Conservation (phyloP, 805 yeast species). For the Starmerella sp. region DNA sequence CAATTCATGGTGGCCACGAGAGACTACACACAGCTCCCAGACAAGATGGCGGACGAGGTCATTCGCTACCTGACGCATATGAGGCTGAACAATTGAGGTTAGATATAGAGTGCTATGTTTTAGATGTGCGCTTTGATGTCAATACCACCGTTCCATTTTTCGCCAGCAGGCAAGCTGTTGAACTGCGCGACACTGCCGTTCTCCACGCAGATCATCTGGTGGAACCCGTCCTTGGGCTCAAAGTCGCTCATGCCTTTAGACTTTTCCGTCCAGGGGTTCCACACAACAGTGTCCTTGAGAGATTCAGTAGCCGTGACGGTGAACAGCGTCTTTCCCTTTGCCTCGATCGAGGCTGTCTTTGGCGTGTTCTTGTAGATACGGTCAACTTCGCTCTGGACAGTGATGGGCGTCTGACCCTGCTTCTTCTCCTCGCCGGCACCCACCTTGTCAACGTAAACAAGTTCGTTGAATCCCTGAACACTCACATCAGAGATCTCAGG, state of each 20-base stretch:
- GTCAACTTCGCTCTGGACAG: slow-evolving; percentile 54
- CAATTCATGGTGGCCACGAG: not conserved
- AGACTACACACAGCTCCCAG: not conserved
- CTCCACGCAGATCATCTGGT: slow-evolving; percentile 86
- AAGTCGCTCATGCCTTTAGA: slow-evolving; percentile 81
- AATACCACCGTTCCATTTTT: slow-evolving; percentile 50
- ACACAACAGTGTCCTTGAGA: slow-evolving; percentile 65
- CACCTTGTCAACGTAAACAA: slow-evolving; percentile 65
- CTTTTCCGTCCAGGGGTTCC: slow-evolving; percentile 94
- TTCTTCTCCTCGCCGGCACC: slow-evolving; percentile 35
- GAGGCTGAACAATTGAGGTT: not conserved
- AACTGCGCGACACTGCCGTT: slow-evolving; percentile 79
- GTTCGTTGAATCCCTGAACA: slow-evolving; percentile 69
- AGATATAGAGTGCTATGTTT: not conserved
- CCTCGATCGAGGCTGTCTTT: slow-evolving; percentile 49
- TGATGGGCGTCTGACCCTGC: slow-evolving; percentile 25
- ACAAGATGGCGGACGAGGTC: not conserved
- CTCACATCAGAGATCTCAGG: slow-evolving; percentile 66
- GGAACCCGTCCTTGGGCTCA: slow-evolving; percentile 71
- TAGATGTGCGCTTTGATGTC: slow-evolving; percentile 13
- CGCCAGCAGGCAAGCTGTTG: slow-evolving; percentile 54
- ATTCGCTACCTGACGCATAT: not conserved
- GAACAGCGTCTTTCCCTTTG: slow-evolving; percentile 58
- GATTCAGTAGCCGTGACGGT: slow-evolving; percentile 43
- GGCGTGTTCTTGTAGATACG: slow-evolving; percentile 60